These are phyloP conservation scores for Fusarium piperis DNA, from an alignment of 2,329 filamentous ascomycete species.

Conservation along the genomic window DNA sequence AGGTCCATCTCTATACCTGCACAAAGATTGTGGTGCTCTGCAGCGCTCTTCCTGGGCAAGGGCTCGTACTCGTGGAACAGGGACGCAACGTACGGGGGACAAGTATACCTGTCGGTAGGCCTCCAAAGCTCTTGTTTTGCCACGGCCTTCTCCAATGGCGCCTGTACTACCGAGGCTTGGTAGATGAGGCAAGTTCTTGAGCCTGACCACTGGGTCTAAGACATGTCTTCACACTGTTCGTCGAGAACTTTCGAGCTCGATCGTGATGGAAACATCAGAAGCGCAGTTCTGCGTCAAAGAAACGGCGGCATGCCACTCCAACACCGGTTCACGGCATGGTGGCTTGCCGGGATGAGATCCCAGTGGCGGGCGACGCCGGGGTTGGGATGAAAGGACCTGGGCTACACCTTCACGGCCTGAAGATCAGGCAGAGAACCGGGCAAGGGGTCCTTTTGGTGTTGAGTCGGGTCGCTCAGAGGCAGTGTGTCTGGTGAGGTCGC, in stretches of 20 bases:
- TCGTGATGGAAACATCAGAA: not conserved
- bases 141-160: slow-evolving; percentile 10
- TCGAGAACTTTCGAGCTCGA: slow-evolving; percentile 1
- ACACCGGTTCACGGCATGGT: slow-evolving; percentile 24
- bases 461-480: slow-evolving; percentile 28
- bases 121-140: slow-evolving; percentile 21
- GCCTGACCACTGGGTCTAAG: slow-evolving; percentile 14
- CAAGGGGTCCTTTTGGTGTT: slow-evolving; percentile 10
- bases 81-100: slow-evolving; percentile 16
- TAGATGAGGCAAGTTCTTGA: slow-evolving; percentile 1
- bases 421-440: slow-evolving; percentile 39
- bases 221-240: slow-evolving; percentile 19
- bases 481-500: slow-evolving; percentile 17
- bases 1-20: not conserved
- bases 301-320: slow-evolving; percentile 7
- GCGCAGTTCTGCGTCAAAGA: slow-evolving; percentile 12
- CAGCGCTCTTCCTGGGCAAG: slow-evolving; percentile 4
- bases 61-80: slow-evolving; percentile 32
- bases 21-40: slow-evolving; percentile 1
- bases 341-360: slow-evolving; percentile 10
- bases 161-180: slow-evolving; percentile 10
- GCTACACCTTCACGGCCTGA: slow-evolving; percentile 23
- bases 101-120: slow-evolving; percentile 24
- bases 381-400: slow-evolving; percentile 11
- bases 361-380: slow-evolving; percentile 7